phyloP scores from a whole-genome alignment of 805 yeast genomes.

The Yamadazyma sp. region DNA sequence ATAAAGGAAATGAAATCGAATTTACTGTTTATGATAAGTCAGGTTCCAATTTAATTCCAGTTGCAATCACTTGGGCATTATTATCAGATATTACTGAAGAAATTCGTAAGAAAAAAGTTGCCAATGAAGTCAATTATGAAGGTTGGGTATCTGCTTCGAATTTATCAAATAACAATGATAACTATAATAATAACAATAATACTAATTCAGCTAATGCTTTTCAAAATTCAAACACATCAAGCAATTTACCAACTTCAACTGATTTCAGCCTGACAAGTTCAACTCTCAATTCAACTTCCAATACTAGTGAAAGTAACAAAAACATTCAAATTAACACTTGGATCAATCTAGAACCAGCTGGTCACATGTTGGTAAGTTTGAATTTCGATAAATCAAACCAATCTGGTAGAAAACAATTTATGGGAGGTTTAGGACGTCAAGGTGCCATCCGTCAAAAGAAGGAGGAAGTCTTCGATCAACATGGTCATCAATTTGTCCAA shows the following conservation, averaged over 20 bases:
- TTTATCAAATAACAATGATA: conserved; percentile 6
- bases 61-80: conserved; percentile 88
- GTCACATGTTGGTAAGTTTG: conserved; percentile 75
- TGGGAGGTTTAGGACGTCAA: conserved; percentile 68
- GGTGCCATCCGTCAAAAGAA: conserved; percentile 97
- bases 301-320: too few species aligned
- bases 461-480: conserved; percentile 87
- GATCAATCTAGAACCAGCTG: conserved; percentile 92
- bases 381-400: conserved; percentile 68
- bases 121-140: conserved; percentile 60
- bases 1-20: conserved; percentile 89
- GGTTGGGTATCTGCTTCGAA: conserved; percentile 89
- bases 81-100: conserved; percentile 93
- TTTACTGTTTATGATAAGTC: conserved; percentile 80
- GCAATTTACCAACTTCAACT: not conserved
- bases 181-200: conserved; percentile 10
- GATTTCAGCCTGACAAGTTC: not conserved
- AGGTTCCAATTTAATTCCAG: conserved; percentile 70
- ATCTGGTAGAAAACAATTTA: conserved; percentile 33
- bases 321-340: conserved; percentile 63
- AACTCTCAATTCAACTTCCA: not conserved
- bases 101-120: conserved; percentile 83
- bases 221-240: conserved; percentile 1
- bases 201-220: conserved; percentile 1
- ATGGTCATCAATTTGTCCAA: conserved; percentile 95